Evolutionary conservation across 2,329 filamentous ascomycete species (phyloP), one percentile per base, ranked within the genome.

Genomic region (Cercospora zeae-maydis): DNA sequence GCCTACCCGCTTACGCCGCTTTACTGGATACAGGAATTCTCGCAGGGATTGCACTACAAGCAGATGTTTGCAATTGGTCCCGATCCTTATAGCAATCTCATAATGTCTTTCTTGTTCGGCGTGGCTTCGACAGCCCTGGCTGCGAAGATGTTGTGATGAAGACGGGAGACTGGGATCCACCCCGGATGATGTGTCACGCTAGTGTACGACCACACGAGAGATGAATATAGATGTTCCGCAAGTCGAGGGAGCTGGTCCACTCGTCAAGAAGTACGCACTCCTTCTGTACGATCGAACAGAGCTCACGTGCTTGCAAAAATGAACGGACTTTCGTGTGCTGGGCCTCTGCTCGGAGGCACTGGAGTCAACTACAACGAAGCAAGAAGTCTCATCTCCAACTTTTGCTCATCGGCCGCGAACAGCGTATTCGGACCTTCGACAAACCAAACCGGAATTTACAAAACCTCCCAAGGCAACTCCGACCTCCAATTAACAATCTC

Each of bases 381-480:
- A n/a, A 57, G 31, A 51, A 27, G 55, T 7, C 39, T 62, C 9
- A 39, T 66, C 8, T 36, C 53, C 7, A 45, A 27, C 61, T 63
- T 66, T 30, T 66, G 64, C 30, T 30, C 55, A 9, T 34, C 39
- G 27, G 53, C 49, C 8, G 39, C 59, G 1, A 10, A 37, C 14
- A 45, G 33, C 10, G 49, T 34, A 9, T 8, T 63, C 9, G 55
- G 34, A 14, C 13, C 31, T 11, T 55, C 30, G 3, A 42, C 47
- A 31, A 58, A 63, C 21, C 14, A 62, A 9, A 59, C 61, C 8
- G 57, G 42, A 16, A 59, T 30, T 9, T 57, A 57, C 11, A 63
- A 66, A 49, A 66, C 64, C 0, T 37, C 45, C 11, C 47, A 51
- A 4, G 64, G 64, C n/a, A 58, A 66, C 16, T 66, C 64, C 9